Evolutionary conservation across 108 stramenopile genomes (phyloP), one percentile per base, ranked within the genome.

Genomic region (Pseudonitzschia multistriata): DNA sequence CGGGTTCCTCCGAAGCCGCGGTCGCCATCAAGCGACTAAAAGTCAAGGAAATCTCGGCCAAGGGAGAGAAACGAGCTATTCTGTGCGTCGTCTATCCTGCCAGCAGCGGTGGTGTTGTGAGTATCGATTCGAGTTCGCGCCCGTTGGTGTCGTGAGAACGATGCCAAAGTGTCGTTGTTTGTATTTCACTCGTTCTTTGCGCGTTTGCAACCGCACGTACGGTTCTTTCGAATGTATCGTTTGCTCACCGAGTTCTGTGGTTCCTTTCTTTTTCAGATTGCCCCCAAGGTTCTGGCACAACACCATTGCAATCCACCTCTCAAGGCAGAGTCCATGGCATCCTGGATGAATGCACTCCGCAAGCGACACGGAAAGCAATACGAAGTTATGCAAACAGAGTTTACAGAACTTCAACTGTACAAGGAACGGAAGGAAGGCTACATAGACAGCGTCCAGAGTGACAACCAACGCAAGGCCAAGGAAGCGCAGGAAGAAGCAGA

Each of bases 221-320:
- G 49, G 30, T 11, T 67, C 19, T 67, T 67, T 3, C 6, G 17
- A 31, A 36, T 19, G 0, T 25, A 28, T 45, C 24, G 7, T 24
- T 52, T 67, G 6, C 13, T 29, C 27, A 29, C 25, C 28, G 24
- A 29, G 14, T 15, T 30, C 56, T 33, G 24, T 57, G 27, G 19
- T 25, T 29, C 31, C 5, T 36, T 59, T 59, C 2, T 30, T 29
- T 30, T 33, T 59, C 21, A 33, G 29, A 29, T 21, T 29, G 31
- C 57, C 29, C 29, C 74, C 28, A 62, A 70, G 25, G 31, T 90
- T 22, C 52, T 93, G 33, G 86, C 86, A 17, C 89, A 90, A 62
- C 92, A 93, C 81, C 92, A 90, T 54, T 88, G 89, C 49, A 77
- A 74, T 79, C 92, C 92, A 27, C 92, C 92, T 14, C 88, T 88